A percentile compares a stretch with the other conserved stretches of the same genome.
Evolutionary conservation across 2,329 filamentous ascomycete genomes (phyloP).

Genomic region (Pseudogymnoascus pannorum): DNA sequence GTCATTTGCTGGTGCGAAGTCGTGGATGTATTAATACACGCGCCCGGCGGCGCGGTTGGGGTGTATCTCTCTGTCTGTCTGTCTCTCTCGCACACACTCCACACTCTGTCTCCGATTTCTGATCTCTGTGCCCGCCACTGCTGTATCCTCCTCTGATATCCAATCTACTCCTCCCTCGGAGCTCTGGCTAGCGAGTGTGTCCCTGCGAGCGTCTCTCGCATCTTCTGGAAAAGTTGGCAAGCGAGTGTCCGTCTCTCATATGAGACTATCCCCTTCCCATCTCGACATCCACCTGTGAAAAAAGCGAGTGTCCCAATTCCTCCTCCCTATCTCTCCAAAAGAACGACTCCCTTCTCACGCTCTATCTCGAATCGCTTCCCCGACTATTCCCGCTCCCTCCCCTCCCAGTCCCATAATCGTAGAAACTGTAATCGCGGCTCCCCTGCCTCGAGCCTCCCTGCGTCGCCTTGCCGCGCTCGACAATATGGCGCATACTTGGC

Average conservation of each 20-base stretch:
- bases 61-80: not conserved
- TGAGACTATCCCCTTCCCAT: not conserved
- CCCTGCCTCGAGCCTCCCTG: constrained; percentile 28
- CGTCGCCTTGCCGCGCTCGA: constrained; percentile 37
- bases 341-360: not conserved
- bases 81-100: too few species aligned
- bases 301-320: not conserved
- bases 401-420: constrained; percentile 26
- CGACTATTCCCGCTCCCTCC: constrained; percentile 19
- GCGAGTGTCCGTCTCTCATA: not conserved
- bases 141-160: not conserved
- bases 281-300: not conserved
- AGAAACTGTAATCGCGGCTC: constrained; percentile 19
- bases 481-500: constrained; percentile 50
- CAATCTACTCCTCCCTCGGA: not conserved
- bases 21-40: not conserved
- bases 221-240: not conserved
- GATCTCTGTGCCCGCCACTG: not conserved
- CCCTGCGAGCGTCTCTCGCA: not conserved
- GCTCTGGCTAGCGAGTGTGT: not conserved
- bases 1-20: not conserved
- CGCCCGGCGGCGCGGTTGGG: not conserved
- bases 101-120: not conserved
- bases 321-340: not conserved
- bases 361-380: constrained; percentile 21